Conservation (phyloP, 768 basidiomycete genomes). For the Tubosaeta sp. region DNA sequence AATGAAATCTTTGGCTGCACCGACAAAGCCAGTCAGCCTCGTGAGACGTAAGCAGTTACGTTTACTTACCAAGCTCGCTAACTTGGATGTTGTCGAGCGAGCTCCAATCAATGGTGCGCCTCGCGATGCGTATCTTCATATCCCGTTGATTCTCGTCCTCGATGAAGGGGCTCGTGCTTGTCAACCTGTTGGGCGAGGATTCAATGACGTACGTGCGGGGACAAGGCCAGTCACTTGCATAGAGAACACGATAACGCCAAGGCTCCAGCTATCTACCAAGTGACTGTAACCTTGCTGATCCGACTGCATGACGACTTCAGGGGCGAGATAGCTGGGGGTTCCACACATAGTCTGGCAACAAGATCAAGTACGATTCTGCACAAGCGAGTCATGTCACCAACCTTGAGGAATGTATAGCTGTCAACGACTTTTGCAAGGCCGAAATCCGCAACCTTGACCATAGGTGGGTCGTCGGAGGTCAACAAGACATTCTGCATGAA, state of each 20-base stretch:
- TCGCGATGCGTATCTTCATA: conserved; percentile 56
- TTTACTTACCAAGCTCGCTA: conserved; percentile 43
- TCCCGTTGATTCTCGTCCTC: conserved; percentile 63
- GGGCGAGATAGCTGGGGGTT: conserved; percentile 91
- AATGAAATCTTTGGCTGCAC: conserved; percentile 64
- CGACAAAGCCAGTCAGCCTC: conserved; percentile 29
- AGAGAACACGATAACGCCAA: conserved; percentile 90
- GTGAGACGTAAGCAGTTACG: neutral
- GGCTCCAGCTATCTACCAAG: conserved; percentile 93
- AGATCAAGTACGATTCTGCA: neutral
- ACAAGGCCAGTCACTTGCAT: conserved; percentile 51
- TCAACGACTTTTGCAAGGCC: conserved; percentile 92
- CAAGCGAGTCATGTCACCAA: conserved; percentile 31
- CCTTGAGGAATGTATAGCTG: conserved; percentile 69
- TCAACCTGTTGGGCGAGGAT: conserved; percentile 49
- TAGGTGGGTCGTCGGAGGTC: conserved; percentile 63
- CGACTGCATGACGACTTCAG: conserved; percentile 75
- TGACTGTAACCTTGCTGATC: conserved; percentile 72
- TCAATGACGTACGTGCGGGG: neutral
- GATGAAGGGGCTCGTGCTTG: conserved; percentile 74
- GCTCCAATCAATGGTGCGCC: conserved; percentile 60
- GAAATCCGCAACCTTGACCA: conserved; percentile 91
- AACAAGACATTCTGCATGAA: conserved; percentile 69
- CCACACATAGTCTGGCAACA: conserved; percentile 82
- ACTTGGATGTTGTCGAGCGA: conserved; percentile 38